Evolutionary conservation across 352 stramenopile genomes (phyloP).

Genomic region (Globisporangium apiculatum): DNA sequence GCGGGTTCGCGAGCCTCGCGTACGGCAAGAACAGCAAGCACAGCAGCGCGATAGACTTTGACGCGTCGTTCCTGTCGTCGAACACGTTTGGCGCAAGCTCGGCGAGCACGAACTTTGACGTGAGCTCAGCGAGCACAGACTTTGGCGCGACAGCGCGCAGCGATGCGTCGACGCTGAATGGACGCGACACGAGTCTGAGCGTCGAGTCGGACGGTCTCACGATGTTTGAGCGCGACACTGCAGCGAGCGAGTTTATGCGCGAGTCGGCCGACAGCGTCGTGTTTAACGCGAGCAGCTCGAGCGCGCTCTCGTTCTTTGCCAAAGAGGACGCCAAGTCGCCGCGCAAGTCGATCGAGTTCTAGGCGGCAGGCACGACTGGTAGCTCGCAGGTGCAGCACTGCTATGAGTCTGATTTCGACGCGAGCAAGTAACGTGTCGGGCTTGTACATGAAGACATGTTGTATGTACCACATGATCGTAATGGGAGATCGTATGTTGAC

Average conservation of each 20-base stretch:
- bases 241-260: constrained; percentile 27
- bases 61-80: constrained; percentile 4
- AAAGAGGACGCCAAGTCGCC: constrained; percentile 7
- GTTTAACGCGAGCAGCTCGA: constrained; percentile 21
- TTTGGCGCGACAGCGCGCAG: constrained; percentile 2
- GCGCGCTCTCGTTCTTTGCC: constrained; percentile 25
- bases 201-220: constrained; percentile 19
- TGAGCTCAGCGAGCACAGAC: background rate
- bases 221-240: constrained; percentile 24
- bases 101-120: constrained; percentile 1
- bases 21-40: background rate
- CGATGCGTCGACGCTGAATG: constrained; percentile 1
- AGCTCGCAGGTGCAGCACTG: background rate
- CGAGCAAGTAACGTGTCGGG: background rate
- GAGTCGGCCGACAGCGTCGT: constrained; percentile 19
- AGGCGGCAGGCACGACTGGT: background rate
- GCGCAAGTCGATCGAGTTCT: constrained; percentile 16
- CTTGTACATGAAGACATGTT: no score
- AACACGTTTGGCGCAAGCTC: constrained; percentile 2
- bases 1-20: constrained; percentile 5
- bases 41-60: constrained; percentile 2
- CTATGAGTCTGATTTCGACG: no score
- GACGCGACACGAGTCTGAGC: constrained; percentile 17
- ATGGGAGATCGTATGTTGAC: no score
- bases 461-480: no score